Conservation (phyloP, 2,329 filamentous ascomycete genomes). For the Aspergillus sp. region DNA sequence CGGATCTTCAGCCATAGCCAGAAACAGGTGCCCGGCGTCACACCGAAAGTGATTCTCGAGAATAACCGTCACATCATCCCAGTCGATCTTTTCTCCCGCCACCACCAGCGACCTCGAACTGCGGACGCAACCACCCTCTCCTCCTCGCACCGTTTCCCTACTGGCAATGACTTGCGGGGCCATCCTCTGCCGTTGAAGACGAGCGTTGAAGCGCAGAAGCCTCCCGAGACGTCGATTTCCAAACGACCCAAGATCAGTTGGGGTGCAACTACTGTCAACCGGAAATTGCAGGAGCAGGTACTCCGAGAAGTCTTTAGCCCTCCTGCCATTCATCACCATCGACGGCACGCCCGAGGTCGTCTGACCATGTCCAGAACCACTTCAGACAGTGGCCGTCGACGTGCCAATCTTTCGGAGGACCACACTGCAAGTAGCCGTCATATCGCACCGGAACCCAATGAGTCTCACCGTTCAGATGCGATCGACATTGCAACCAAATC, state of each 20-base stretch:
- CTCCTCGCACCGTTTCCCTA: conserved; percentile 14
- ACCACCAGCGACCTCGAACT: conserved; percentile 38
- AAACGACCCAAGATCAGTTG: conserved; percentile 55
- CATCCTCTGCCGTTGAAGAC: conserved; percentile 5
- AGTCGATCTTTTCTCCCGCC: conserved; percentile 65
- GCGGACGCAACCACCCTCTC: conserved; percentile 21
- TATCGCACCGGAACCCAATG: conserved; percentile 11
- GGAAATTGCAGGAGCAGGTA: conserved; percentile 78
- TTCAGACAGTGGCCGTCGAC: conserved; percentile 25
- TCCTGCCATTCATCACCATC: conserved; percentile 72
- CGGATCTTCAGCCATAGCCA: conserved; percentile 60
- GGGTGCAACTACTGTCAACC: conserved; percentile 89
- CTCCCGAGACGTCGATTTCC: conserved; percentile 22
- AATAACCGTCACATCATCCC: conserved; percentile 93
- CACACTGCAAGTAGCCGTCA: conserved; percentile 19
- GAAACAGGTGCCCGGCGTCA: conserved; percentile 64
- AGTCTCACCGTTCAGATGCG: conserved; percentile 16
- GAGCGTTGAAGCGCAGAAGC: conserved; percentile 9
- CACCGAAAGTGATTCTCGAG: conserved; percentile 87
- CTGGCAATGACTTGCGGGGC: conserved; percentile 11
- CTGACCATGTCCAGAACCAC: conserved; percentile 53
- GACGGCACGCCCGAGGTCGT: conserved; percentile 59
- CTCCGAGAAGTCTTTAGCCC: conserved; percentile 87
- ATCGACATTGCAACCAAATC: conserved; percentile 23
- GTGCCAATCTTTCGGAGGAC: conserved; percentile 30